Percentiles rank a stretch among this genome's conserved stretches.
Conservation (phyloP, 495 filamentous ascomycete genomes). For the Apodospora peruviana region DNA sequence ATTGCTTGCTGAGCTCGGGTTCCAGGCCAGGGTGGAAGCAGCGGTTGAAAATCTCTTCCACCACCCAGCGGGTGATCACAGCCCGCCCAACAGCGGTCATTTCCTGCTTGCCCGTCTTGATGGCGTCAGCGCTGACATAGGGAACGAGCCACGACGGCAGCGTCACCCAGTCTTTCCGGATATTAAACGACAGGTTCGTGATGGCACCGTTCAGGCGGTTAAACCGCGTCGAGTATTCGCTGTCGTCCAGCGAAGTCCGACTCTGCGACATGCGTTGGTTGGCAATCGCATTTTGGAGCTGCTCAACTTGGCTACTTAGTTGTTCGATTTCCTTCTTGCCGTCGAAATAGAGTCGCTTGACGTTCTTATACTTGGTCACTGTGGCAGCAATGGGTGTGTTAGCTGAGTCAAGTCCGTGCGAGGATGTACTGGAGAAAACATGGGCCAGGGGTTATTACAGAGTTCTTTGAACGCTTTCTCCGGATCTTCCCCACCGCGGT, state of each 20-base stretch:
- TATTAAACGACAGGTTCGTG: conserved; percentile 89
- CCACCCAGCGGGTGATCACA: conserved; percentile 81
- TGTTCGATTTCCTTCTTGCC: conserved; percentile 85
- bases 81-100: conserved; percentile 96
- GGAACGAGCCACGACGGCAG: conserved; percentile 73
- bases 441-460: conserved; percentile 37
- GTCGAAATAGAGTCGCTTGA: conserved; percentile 96
- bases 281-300: conserved; percentile 91
- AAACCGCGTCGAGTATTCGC: conserved; percentile 86
- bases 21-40: conserved; percentile 91
- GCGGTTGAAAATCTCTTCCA: conserved; percentile 83
- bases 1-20: conserved; percentile 60
- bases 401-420: neutral
- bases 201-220: conserved; percentile 90
- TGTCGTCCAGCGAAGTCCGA: conserved; percentile 91
- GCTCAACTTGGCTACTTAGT: conserved; percentile 82
- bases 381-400: conserved; percentile 6
- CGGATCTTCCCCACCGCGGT: conserved; percentile 47
- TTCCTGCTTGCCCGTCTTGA: conserved; percentile 78
- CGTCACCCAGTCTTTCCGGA: conserved; percentile 84
- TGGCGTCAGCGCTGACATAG: conserved; percentile 77
- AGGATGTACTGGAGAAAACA: too few species aligned
- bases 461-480: conserved; percentile 59
- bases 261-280: conserved; percentile 93
- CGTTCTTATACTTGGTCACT: conserved; percentile 96